Evolutionary conservation across 2,329 filamentous ascomycete genomes (phyloP), one percentile per base, ranked within the genome.

Genomic region (Biscogniauxia mediterranea): DNA sequence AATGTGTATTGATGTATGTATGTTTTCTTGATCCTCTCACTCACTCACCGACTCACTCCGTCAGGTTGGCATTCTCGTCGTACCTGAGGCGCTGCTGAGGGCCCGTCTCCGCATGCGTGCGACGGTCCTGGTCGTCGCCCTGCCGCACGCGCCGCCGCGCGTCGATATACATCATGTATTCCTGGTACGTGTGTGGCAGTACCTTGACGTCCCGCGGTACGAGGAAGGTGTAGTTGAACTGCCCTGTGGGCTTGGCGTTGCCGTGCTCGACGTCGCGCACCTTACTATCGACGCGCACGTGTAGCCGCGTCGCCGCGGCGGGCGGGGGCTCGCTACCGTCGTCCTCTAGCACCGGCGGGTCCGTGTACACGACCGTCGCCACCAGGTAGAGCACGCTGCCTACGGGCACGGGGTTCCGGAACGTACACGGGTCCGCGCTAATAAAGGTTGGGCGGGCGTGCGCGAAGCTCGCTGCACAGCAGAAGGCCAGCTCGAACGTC

Each of bases 401-500:
- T 1, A 92, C 89, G 0, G 89, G 89, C 0, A 92, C 89, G 0
- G 89, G 88, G 66, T 90, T 90, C 64, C 90, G 85, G 71, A 92
- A 92, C 0, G 88, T 91, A 64, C 85, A 89, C 0, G 89, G 89
- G 65, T 92, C 89, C 38, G 91, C 83, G 7, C 86, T 88, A 56
- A 92, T 79, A 78, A 92, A 92, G 17, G 85, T 89, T 1, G 89
- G 89, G 2, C 89, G 81, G 1, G 84, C 82, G 70, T 90, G 88
- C 0, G 89, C 85, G 70, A 91, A 90, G 8, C 85, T 85, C 1
- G 89, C 88, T 0, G 88, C 89, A 69, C 88, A 90, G 73, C 88
- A 91, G 76, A 92, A 92, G 1, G 89, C 89, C 6, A 92, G 81
- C 75, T 92, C 89, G 68, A 91, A 92, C 0, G 88, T 89, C 70